phyloP scores from a whole-genome alignment of 2,329 filamentous ascomycete species.

The Sporothrix humicola region DNA sequence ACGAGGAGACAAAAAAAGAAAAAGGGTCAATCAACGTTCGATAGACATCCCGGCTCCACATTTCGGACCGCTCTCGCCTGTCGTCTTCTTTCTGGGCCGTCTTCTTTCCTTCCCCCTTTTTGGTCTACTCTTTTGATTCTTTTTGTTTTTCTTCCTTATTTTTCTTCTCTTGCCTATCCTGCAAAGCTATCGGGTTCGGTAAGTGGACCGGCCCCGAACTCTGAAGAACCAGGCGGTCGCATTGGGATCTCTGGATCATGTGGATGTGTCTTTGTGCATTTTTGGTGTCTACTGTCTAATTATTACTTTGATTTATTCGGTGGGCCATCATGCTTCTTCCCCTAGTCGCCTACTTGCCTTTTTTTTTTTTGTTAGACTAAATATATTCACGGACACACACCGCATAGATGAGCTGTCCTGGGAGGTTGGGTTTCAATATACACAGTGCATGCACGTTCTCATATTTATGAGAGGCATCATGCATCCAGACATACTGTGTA shows the following conservation, averaged over 20 bases:
- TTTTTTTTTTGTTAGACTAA: constrained; percentile 13
- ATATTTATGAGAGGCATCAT: too few species aligned
- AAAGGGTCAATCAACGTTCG: constrained; percentile 5
- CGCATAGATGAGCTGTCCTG: neutral
- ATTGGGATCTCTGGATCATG: neutral
- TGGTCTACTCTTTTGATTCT: neutral
- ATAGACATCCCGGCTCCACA: too few species aligned
- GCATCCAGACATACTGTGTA: too few species aligned
- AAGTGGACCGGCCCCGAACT: neutral
- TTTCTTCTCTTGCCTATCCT: neutral
- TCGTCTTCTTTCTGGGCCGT: neutral
- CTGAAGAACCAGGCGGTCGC: neutral
- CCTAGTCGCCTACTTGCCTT: constrained; percentile 20
- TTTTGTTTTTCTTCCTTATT: neutral
- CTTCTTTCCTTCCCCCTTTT: neutral
- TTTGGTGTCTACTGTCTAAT: too few species aligned
- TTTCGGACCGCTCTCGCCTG: too few species aligned
- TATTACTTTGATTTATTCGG: neutral
- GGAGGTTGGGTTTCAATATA: neutral
- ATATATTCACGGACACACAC: neutral
- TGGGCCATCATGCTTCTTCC: neutral
- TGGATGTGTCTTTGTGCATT: neutral
- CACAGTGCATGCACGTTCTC: too few species aligned
- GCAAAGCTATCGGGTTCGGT: constrained; percentile 11
- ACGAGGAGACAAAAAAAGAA: neutral